These are phyloP conservation scores for Aegilops tauschii DNA, from an alignment of 176 grass and related monocot species.

Conservation along the genomic window DNA sequence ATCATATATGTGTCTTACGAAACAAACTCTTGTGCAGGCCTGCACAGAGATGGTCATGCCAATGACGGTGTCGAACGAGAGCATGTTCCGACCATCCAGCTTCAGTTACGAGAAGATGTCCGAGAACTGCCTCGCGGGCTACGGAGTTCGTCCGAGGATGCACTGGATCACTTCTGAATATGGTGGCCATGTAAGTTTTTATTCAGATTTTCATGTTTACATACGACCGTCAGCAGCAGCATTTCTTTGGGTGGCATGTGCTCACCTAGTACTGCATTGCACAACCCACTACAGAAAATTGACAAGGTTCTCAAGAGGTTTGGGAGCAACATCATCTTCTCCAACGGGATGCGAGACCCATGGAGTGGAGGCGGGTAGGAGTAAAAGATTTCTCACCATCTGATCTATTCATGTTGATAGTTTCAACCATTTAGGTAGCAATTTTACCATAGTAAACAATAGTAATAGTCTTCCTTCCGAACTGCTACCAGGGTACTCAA, in stretches of 20 bases:
- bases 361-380: slow-evolving; percentile 92
- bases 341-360: slow-evolving; percentile 89
- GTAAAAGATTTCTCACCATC: not conserved
- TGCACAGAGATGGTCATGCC: slow-evolving; percentile 99
- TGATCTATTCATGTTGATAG: not conserved
- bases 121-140: slow-evolving; percentile 31
- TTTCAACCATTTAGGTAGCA: slow-evolving; percentile 5
- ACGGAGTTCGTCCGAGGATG: slow-evolving; percentile 54
- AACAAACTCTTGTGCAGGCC: slow-evolving; percentile 42
- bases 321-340: slow-evolving; percentile 97
- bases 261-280: slow-evolving; percentile 1
- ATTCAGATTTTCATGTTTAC: not conserved
- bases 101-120: slow-evolving; percentile 56
- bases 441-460: not conserved
- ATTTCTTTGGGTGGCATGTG: not conserved
- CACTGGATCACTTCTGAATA: slow-evolving; percentile 96
- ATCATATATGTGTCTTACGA: not conserved
- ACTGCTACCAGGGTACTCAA: slow-evolving; percentile 70
- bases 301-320: slow-evolving; percentile 76
- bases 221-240: not conserved
- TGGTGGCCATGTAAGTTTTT: slow-evolving; percentile 58
- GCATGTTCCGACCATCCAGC: slow-evolving; percentile 72
- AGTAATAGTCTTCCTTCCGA: not conserved
- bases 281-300: slow-evolving; percentile 53
- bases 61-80: slow-evolving; percentile 59